These are phyloP conservation scores for Tolypocladium amazonense DNA, from an alignment of 2,329 filamentous ascomycete genomes.

Conservation along the genomic window DNA sequence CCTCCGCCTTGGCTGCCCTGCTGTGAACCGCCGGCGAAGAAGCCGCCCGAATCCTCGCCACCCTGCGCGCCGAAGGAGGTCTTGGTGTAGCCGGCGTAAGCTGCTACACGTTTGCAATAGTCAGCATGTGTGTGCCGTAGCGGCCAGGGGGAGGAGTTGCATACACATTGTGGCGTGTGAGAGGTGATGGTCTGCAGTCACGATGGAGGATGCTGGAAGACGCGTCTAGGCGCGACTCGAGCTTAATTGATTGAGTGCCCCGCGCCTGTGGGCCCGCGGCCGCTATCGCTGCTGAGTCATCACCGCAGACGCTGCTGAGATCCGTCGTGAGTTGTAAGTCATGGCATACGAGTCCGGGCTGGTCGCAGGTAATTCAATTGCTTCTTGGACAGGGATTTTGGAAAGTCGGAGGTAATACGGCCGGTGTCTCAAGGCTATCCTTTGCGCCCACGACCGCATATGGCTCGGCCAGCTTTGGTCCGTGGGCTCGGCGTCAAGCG, in stretches of 20 bases:
- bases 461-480: not conserved
- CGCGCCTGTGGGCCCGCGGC: not conserved
- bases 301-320: not conserved
- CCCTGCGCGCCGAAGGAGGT: constrained; percentile 41
- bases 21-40: constrained; percentile 50
- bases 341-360: not conserved
- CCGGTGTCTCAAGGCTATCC: not conserved
- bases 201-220: constrained; percentile 3
- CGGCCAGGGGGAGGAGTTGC: not conserved
- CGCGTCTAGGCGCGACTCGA: constrained; percentile 6
- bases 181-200: constrained; percentile 1
- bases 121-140: not conserved
- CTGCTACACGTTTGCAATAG: constrained; percentile 21
- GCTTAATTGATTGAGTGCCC: constrained; percentile 5
- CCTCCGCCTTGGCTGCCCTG: constrained; percentile 42
- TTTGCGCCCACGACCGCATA: not conserved
- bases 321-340: not conserved
- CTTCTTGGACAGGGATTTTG: not conserved
- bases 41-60: constrained; percentile 51
- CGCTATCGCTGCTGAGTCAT: not conserved
- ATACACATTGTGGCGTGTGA: constrained; percentile 20
- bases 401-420: not conserved
- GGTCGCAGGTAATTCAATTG: not conserved
- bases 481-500: not conserved
- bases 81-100: constrained; percentile 38